phyloP scores from a whole-genome alignment of 177 flowering plant species.

The Vitis hybrid region DNA sequence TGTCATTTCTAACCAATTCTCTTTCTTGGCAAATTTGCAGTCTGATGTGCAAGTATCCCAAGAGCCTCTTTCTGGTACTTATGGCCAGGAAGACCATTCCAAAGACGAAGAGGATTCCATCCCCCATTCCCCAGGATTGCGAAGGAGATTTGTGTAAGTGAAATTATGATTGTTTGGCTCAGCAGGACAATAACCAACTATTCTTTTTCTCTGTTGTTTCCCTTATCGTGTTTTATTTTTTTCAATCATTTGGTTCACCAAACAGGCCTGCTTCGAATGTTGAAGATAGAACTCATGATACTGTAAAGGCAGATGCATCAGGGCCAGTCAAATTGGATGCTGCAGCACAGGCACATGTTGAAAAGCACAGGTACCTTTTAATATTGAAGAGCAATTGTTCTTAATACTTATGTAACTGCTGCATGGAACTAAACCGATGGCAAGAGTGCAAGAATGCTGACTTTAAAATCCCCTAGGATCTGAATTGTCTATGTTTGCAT shows the following conservation, averaged over 20 bases:
- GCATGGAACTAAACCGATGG: too few relatives aligned
- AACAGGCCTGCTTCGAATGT: constrained; percentile 42
- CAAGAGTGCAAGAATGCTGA: too few relatives aligned
- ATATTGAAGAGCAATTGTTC: neutral
- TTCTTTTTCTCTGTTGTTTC: neutral
- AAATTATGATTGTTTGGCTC: neutral
- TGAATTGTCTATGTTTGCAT: too few relatives aligned
- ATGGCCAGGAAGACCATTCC: constrained; percentile 28
- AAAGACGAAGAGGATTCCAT: constrained; percentile 26
- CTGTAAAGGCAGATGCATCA: constrained; percentile 34
- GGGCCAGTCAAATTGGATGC: constrained; percentile 71
- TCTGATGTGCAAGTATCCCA: constrained; percentile 27
- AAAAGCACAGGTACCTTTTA: constrained; percentile 71
- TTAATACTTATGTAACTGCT: neutral
- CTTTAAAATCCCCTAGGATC: too few relatives aligned
- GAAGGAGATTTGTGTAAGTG: constrained; percentile 71
- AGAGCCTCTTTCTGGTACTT: constrained; percentile 28
- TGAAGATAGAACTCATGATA: constrained; percentile 40
- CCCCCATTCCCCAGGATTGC: constrained; percentile 55
- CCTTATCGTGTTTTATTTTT: neutral
- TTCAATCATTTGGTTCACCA: constrained; percentile 4
- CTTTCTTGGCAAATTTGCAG: constrained; percentile 27
- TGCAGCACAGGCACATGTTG: constrained; percentile 65
- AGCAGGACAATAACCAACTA: neutral
- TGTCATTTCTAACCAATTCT: neutral